A percentile compares a stretch with the other conserved stretches of the same genome.
phyloP scores from a whole-genome alignment of 768 basidiomycete species.

The Xerocomellus chrysenteron region DNA sequence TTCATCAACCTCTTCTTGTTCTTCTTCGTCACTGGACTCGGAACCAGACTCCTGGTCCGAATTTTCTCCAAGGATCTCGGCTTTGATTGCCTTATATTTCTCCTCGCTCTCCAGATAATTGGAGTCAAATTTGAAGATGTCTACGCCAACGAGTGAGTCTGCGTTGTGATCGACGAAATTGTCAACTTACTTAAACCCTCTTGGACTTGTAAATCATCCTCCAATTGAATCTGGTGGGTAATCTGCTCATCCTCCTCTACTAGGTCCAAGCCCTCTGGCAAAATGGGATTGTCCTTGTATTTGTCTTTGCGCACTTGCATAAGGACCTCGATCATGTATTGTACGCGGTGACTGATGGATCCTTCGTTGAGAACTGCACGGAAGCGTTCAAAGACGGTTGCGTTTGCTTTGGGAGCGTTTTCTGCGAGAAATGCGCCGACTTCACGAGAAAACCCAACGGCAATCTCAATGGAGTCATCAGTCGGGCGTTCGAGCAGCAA shows the following conservation, averaged over 20 bases:
- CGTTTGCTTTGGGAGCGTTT: conserved; percentile 92
- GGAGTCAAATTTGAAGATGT: conserved; percentile 94
- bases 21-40: conserved; percentile 63
- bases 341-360: conserved; percentile 90
- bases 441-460: conserved; percentile 96
- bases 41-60: conserved; percentile 69
- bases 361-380: conserved; percentile 96
- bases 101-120: conserved; percentile 90
- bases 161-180: background rate
- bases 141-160: conserved; percentile 40
- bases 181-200: conserved; percentile 85
- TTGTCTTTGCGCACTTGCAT: conserved; percentile 99
- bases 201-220: conserved; percentile 92
- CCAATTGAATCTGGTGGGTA: conserved; percentile 88
- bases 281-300: conserved; percentile 96
- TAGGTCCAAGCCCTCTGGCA: conserved; percentile 92
- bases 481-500: conserved; percentile 95
- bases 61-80: conserved; percentile 90
- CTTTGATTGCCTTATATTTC: conserved; percentile 87
- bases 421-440: conserved; percentile 93
- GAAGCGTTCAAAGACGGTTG: conserved; percentile 95
- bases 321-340: conserved; percentile 99
- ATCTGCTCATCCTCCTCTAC: conserved; percentile 99
- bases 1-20: conserved; percentile 54
- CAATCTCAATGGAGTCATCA: conserved; percentile 97